These are phyloP conservation scores for Mycosphaerella arachidis DNA, from an alignment of 2,329 filamentous ascomycete genomes.

Conservation along the genomic window DNA sequence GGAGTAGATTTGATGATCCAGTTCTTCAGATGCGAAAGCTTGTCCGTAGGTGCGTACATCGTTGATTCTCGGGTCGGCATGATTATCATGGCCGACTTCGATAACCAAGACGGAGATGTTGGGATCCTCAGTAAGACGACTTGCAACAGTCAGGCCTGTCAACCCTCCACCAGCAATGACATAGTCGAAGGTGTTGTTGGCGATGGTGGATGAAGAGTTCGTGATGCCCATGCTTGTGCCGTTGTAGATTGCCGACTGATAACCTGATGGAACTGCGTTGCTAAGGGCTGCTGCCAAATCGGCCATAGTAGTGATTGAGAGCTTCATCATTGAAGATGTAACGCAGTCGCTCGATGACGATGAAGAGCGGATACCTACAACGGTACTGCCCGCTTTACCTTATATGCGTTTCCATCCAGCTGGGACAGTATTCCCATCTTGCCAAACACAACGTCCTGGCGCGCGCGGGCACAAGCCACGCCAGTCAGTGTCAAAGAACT, in stretches of 20 bases:
- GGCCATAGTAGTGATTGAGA: not conserved
- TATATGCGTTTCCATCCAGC: not conserved
- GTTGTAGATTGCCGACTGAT: not conserved
- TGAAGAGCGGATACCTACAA: not conserved
- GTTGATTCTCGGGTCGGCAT: constrained; percentile 17
- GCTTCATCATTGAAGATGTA: not conserved
- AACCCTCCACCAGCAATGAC: constrained; percentile 25
- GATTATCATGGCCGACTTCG: constrained; percentile 21
- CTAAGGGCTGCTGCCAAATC: not conserved
- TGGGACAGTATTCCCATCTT: not conserved
- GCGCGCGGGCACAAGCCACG: not conserved
- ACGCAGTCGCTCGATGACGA: not conserved
- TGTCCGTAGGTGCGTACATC: constrained; percentile 24
- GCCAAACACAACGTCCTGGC: not conserved
- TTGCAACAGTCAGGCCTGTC: constrained; percentile 24
- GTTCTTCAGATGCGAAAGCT: constrained; percentile 18
- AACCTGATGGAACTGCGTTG: constrained; percentile 2
- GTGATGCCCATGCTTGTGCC: constrained; percentile 13
- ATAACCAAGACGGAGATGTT: constrained; percentile 22
- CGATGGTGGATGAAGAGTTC: constrained; percentile 10
- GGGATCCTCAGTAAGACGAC: constrained; percentile 23
- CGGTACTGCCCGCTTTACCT: not conserved
- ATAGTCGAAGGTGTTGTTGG: constrained; percentile 21
- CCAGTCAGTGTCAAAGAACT: not conserved
- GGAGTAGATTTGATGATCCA: constrained; percentile 22